These are phyloP conservation scores for Phoma sp. DNA, from an alignment of 2,329 filamentous ascomycete species.

Conservation along the genomic window DNA sequence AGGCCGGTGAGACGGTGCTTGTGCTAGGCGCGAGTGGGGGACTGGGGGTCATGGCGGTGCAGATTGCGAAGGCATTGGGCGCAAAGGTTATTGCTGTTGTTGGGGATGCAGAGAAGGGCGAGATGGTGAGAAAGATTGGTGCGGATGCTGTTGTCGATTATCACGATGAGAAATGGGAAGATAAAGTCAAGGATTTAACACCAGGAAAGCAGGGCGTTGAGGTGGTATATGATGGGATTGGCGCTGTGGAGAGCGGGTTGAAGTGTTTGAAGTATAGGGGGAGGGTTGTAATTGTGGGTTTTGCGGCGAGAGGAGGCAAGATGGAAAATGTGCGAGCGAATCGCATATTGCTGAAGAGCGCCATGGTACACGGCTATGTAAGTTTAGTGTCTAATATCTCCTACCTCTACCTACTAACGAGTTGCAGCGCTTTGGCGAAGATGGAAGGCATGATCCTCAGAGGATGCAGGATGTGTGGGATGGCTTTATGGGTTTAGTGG, in stretches of 20 bases:
- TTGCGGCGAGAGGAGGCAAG: slow-evolving; percentile 61
- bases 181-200: slow-evolving; percentile 59
- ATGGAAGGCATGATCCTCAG: slow-evolving; percentile 57
- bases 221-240: slow-evolving; percentile 66
- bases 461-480: slow-evolving; percentile 60
- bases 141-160: slow-evolving; percentile 56
- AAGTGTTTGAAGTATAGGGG: slow-evolving; percentile 63
- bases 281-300: slow-evolving; percentile 64
- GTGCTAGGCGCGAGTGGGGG: slow-evolving; percentile 65
- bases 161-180: slow-evolving; percentile 56
- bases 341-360: slow-evolving; percentile 32
- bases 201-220: slow-evolving; percentile 60
- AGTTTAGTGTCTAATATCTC: slow-evolving; percentile 2
- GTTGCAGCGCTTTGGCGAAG: slow-evolving; percentile 63
- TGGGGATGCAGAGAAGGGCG: slow-evolving; percentile 56
- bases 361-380: slow-evolving; percentile 36
- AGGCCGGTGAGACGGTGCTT: slow-evolving; percentile 59
- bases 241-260: slow-evolving; percentile 62
- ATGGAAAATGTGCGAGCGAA: slow-evolving; percentile 55
- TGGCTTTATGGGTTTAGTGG: slow-evolving; percentile 59
- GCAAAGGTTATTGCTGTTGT: slow-evolving; percentile 63
- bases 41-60: slow-evolving; percentile 63
- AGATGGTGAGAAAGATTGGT: slow-evolving; percentile 51
- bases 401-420: background rate
- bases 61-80: slow-evolving; percentile 62